Conservation (phyloP, 441 rosid genomes). For the Pelargonium citronellum region DNA sequence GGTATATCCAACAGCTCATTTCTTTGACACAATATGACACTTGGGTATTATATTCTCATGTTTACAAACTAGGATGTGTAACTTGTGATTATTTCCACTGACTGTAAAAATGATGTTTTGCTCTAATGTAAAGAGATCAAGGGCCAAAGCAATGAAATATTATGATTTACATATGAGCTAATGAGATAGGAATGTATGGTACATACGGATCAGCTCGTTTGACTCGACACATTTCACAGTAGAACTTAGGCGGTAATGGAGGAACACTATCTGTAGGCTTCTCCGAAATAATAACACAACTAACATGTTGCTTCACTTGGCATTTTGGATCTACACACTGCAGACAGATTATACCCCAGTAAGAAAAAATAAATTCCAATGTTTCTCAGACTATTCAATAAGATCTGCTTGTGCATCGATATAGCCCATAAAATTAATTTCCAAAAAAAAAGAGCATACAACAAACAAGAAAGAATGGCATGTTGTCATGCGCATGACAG, state of each 20-base stretch:
- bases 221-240: constrained; percentile 27
- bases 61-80: not conserved
- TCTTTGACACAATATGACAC: too few species aligned
- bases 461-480: not conserved
- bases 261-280: constrained; percentile 21
- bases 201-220: constrained; percentile 31
- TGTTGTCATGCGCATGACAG: not conserved
- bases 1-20: too few species aligned
- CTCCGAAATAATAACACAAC: constrained; percentile 26
- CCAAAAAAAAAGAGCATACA: not conserved
- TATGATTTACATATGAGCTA: constrained; percentile 1
- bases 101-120: not conserved
- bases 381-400: not conserved
- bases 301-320: constrained; percentile 26
- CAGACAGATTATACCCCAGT: constrained; percentile 8
- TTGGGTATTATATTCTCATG: too few species aligned
- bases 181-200: constrained; percentile 4
- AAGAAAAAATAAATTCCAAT: not conserved
- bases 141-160: not conserved
- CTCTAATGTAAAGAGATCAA: not conserved
- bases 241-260: constrained; percentile 17
- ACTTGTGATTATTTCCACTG: not conserved
- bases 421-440: not conserved
- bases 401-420: not conserved
- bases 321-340: constrained; percentile 27